Conservation (phyloP, 495 filamentous ascomycete species). For the Chaetomium fimeti region DNA sequence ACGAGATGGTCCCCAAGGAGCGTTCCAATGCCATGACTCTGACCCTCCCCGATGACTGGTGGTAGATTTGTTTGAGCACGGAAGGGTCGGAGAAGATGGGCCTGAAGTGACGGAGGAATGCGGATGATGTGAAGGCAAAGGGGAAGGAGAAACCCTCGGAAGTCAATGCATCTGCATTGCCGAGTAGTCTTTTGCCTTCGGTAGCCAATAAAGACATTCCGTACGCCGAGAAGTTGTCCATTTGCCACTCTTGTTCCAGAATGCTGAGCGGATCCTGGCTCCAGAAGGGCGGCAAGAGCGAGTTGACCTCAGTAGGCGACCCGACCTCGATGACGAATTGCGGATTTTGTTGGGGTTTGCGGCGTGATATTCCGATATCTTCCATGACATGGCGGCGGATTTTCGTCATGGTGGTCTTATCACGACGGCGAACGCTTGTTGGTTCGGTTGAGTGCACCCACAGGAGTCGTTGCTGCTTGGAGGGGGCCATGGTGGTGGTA, state of each 20-base stretch:
- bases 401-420: conserved; percentile 2
- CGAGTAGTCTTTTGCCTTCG: neutral
- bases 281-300: neutral
- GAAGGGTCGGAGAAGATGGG: neutral
- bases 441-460: neutral
- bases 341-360: neutral
- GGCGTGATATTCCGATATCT: neutral
- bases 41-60: neutral
- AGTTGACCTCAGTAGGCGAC: neutral
- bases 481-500: neutral
- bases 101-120: neutral
- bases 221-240: neutral
- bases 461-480: neutral
- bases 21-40: neutral
- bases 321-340: neutral
- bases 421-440: neutral
- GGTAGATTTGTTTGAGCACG: neutral
- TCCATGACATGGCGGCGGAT: conserved; percentile 1
- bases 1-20: neutral
- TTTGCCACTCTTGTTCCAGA: neutral
- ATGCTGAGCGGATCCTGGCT: neutral
- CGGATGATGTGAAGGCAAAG: neutral
- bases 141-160: neutral
- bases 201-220: neutral
- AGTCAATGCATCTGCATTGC: neutral